Conservation (phyloP, 2,329 filamentous ascomycete species). For the Aspergillus piperis region DNA sequence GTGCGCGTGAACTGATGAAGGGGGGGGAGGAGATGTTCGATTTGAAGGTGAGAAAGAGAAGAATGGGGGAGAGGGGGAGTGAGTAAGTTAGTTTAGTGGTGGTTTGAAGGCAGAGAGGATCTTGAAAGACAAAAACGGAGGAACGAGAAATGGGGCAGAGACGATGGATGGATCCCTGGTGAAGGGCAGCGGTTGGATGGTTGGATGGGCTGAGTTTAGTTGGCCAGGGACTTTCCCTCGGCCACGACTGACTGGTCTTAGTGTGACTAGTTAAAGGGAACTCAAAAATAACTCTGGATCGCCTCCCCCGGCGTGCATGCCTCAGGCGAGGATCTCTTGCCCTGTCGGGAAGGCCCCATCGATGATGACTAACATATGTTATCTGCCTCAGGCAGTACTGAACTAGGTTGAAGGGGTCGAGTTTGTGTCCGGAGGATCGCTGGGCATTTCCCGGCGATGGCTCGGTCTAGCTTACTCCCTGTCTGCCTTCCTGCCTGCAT, state of each 20-base stretch:
- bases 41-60: constrained; percentile 11
- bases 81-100: too few species aligned
- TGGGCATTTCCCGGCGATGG: background rate
- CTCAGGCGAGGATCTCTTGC: constrained; percentile 17
- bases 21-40: background rate
- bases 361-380: too few species aligned
- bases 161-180: constrained; percentile 8
- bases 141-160: constrained; percentile 9
- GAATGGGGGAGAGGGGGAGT: background rate
- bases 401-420: too few species aligned
- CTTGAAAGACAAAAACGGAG: constrained; percentile 4
- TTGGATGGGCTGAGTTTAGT: constrained; percentile 15
- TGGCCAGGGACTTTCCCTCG: constrained; percentile 18
- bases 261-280: constrained; percentile 11
- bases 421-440: background rate
- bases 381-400: constrained; percentile 2
- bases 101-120: constrained; percentile 3
- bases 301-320: constrained; percentile 6
- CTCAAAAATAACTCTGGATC: constrained; percentile 17
- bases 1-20: background rate
- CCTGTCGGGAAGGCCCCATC: background rate
- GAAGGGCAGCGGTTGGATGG: constrained; percentile 7
- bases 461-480: background rate
- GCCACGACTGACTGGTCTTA: too few species aligned
- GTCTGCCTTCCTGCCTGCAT: background rate